Percentiles rank a stretch among this genome's conserved stretches.
phyloP scores from a whole-genome alignment of 441 rosid species.

The Populus trichocarpa region DNA sequence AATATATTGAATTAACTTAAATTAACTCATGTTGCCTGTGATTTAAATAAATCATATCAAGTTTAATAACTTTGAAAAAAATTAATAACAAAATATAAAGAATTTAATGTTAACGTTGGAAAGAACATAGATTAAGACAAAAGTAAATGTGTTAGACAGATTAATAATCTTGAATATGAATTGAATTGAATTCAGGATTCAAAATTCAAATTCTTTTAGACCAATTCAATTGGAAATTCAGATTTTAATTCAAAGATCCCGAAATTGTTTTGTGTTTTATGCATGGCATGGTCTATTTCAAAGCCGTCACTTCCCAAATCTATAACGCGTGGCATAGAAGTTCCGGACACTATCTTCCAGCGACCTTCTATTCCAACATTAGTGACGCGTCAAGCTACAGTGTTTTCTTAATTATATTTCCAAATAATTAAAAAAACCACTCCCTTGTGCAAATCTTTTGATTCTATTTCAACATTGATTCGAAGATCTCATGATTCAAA shows the following conservation, averaged over 20 bases:
- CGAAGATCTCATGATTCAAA: no score
- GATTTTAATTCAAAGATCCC: background rate
- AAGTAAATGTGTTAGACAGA: background rate
- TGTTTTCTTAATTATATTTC: background rate
- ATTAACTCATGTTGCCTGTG: no score
- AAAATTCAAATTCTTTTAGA: background rate
- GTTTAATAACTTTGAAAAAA: background rate
- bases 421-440: background rate
- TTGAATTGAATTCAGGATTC: conserved; percentile 1
- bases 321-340: conserved; percentile 14
- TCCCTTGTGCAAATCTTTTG: no score
- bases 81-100: background rate
- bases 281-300: background rate
- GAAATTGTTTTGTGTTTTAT: background rate
- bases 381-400: conserved; percentile 10
- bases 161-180: background rate
- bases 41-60: no score
- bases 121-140: background rate
- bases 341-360: background rate
- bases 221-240: conserved; percentile 2
- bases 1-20: no score
- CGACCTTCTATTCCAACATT: background rate
- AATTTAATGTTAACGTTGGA: background rate
- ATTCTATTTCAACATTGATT: no score
- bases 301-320: background rate